Conservation (phyloP, 139 green algal species). For the Haematococcus sp. region DNA sequence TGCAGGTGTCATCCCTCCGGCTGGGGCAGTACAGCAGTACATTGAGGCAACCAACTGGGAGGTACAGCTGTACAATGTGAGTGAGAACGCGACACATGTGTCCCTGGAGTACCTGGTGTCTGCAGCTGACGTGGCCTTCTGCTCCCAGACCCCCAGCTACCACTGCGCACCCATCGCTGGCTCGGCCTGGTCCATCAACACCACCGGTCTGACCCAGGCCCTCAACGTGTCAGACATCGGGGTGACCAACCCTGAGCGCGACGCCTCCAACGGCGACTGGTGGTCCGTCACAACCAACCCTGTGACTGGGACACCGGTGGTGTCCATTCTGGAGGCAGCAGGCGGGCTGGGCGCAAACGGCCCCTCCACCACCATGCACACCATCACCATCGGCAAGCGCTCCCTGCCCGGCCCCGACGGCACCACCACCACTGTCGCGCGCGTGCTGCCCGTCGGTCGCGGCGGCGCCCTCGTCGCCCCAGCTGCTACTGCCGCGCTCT, state of each 20-base stretch:
- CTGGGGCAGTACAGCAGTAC: too few relatives aligned
- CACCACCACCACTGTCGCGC: too few relatives aligned
- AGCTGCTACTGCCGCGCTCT: too few relatives aligned
- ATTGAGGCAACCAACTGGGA: constrained; percentile 1
- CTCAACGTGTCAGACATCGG: not conserved
- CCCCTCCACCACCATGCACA: too few relatives aligned
- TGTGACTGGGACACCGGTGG: not conserved
- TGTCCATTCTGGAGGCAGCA: too few relatives aligned
- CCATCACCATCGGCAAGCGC: too few relatives aligned
- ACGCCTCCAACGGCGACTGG: not conserved
- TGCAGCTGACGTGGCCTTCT: not conserved
- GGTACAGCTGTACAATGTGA: constrained; percentile 4
- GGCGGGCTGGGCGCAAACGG: too few relatives aligned
- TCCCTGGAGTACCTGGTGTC: not conserved
- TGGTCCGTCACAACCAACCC: not conserved
- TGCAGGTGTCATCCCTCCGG: too few relatives aligned
- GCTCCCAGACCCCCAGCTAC: not conserved
- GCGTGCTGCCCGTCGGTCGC: too few relatives aligned
- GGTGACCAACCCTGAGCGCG: constrained; percentile 1
- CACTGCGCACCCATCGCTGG: not conserved
- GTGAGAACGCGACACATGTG: constrained; percentile 5
- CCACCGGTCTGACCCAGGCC: not conserved
- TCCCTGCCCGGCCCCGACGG: too few relatives aligned
- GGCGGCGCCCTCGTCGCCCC: too few relatives aligned
- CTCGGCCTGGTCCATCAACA: not conserved